Percentiles rank a stretch among this genome's conserved stretches.
Evolutionary conservation across 139 green algal genomes (phyloP).

Genomic region (Chlamydomonas eustigma): DNA sequence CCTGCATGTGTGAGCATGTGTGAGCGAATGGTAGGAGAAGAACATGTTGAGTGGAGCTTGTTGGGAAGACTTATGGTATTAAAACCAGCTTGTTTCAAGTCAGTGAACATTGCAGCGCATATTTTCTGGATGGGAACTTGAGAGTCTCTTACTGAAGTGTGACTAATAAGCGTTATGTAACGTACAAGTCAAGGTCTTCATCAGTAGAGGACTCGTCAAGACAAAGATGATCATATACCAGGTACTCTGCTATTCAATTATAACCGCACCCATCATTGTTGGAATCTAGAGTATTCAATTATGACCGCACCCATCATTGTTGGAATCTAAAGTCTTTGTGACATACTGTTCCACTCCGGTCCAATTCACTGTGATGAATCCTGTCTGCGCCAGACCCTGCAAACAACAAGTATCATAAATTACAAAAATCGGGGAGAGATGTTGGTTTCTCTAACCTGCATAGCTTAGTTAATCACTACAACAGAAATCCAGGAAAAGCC

Average conservation of each 20-base stretch:
- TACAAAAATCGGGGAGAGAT: too few species aligned
- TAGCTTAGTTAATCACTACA: too few species aligned
- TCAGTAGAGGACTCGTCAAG: too few species aligned
- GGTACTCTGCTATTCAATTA: too few species aligned
- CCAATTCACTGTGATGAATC: conserved; percentile 39
- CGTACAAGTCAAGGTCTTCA: neutral
- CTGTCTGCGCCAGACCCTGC: conserved; percentile 30
- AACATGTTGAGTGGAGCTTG: neutral
- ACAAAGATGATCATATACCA: too few species aligned
- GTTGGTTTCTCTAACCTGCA: too few species aligned
- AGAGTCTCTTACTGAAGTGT: neutral
- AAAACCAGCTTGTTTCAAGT: neutral
- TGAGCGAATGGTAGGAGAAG: neutral
- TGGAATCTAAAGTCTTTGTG: conserved; percentile 19
- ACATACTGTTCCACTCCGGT: conserved; percentile 18
- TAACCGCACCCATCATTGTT: conserved; percentile 26
- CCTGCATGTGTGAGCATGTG: too few species aligned
- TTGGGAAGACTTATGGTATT: neutral
- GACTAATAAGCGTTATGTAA: neutral
- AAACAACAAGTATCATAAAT: too few species aligned
- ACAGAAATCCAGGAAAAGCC: too few species aligned
- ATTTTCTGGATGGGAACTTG: neutral
- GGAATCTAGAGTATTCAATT: conserved; percentile 16
- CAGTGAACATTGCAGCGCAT: neutral
- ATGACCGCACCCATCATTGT: conserved; percentile 23